Percentiles rank a stretch among this genome's conserved stretches.
Conservation (phyloP, 2,329 filamentous ascomycete genomes). For the Clarireedia homoeocarpa region DNA sequence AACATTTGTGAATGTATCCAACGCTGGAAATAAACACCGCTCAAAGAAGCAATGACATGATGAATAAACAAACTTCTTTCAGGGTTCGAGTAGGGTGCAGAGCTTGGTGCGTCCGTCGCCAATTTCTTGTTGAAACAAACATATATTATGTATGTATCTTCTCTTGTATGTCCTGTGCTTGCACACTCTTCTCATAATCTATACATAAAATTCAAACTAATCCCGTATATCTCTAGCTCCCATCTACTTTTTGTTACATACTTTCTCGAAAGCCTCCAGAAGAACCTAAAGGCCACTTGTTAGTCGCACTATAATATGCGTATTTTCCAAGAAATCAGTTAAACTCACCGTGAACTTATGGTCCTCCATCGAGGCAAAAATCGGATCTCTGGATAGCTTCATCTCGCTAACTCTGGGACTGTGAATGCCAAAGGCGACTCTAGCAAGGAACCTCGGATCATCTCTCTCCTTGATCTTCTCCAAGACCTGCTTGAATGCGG, state of each 20-base stretch:
- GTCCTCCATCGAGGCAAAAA: constrained; percentile 47
- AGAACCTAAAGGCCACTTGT: neutral
- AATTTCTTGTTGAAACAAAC: no score
- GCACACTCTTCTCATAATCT: no score
- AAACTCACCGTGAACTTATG: constrained; percentile 43
- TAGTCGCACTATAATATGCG: neutral
- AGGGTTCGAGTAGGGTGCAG: no score
- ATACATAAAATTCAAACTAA: neutral
- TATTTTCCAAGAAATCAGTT: neutral
- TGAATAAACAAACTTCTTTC: neutral
- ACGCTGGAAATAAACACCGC: neutral
- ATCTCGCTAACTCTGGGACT: constrained; percentile 46
- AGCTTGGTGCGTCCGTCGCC: no score
- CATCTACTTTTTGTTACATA: neutral
- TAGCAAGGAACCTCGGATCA: constrained; percentile 50
- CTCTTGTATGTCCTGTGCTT: no score
- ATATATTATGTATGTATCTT: no score
- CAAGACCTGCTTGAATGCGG: constrained; percentile 38
- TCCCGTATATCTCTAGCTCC: neutral
- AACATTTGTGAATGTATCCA: neutral
- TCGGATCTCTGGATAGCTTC: constrained; percentile 36
- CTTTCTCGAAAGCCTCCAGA: constrained; percentile 5
- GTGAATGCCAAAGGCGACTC: constrained; percentile 53
- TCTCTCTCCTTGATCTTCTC: constrained; percentile 39
- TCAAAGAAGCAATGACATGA: constrained; percentile 1